Conservation (phyloP, 129 eudicot genomes). For the Dittrichia graveolens region DNA sequence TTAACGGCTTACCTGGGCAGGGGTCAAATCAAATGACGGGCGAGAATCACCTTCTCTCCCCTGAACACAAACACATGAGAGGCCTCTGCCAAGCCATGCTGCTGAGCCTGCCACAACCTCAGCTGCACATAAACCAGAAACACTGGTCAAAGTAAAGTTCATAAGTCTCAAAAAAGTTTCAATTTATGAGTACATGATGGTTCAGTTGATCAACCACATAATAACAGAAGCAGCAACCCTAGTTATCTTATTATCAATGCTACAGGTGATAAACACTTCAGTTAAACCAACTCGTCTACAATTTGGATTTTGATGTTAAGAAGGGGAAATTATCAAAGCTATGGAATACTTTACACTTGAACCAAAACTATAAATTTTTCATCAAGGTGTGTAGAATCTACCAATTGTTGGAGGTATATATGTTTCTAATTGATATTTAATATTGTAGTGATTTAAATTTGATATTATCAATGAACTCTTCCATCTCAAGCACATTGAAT, state of each 20-base stretch:
- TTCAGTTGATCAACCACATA: neutral
- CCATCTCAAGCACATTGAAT: neutral
- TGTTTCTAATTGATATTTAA: constrained; percentile 1
- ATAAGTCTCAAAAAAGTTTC: neutral
- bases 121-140: constrained; percentile 50
- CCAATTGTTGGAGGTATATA: neutral
- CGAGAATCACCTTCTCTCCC: constrained; percentile 87
- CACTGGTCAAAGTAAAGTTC: constrained; percentile 17
- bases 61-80: constrained; percentile 97
- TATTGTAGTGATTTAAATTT: too few relatives aligned
- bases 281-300: neutral
- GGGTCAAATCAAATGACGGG: constrained; percentile 88
- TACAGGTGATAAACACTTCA: neutral
- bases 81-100: constrained; percentile 99
- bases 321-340: too few relatives aligned
- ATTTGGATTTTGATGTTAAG: too few relatives aligned
- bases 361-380: neutral
- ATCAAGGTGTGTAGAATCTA: constrained; percentile 9
- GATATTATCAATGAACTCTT: too few relatives aligned
- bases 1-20: constrained; percentile 61
- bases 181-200: neutral
- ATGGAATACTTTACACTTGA: too few relatives aligned
- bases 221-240: neutral
- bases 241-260: neutral
- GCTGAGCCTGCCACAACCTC: constrained; percentile 98